Evolutionary conservation across 169 alveolate genomes (phyloP).

Genomic region (Plasmodium chabaudi): DNA sequence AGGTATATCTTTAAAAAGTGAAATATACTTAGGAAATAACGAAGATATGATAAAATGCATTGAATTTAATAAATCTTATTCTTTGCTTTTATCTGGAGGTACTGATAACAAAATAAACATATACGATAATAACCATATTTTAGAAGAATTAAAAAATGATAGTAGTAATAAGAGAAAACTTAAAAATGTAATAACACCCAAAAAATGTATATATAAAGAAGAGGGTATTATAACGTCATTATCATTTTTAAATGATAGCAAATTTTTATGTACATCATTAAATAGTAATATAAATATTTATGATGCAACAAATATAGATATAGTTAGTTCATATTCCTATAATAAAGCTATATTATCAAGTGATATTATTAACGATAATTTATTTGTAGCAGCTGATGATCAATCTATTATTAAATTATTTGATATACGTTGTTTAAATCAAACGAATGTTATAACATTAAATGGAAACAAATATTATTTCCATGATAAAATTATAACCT

Average conservation of each 20-base stretch:
- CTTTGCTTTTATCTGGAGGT: slow-evolving; percentile 51
- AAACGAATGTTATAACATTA: slow-evolving; percentile 31
- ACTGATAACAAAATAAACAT: slow-evolving; percentile 72
- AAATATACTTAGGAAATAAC: slow-evolving; percentile 57
- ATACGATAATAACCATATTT: slow-evolving; percentile 57
- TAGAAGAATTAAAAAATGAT: slow-evolving; percentile 15
- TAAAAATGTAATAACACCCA: slow-evolving; percentile 44
- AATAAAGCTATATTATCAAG: slow-evolving; percentile 54
- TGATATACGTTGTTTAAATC: slow-evolving; percentile 54
- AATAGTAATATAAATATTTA: slow-evolving; percentile 55
- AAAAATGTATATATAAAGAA: slow-evolving; percentile 66
- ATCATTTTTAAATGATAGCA: slow-evolving; percentile 36
- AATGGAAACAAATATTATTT: slow-evolving; percentile 59
- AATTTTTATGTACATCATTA: slow-evolving; percentile 54
- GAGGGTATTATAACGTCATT: slow-evolving; percentile 27
- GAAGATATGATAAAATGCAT: slow-evolving; percentile 53
- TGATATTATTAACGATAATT: slow-evolving; percentile 25
- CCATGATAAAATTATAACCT: slow-evolving; percentile 70
- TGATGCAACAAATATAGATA: slow-evolving; percentile 24
- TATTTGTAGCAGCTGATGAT: slow-evolving; percentile 63
- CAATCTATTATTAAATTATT: slow-evolving; percentile 64
- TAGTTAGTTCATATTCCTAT: slow-evolving; percentile 33
- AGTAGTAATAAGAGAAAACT: slow-evolving; percentile 40
- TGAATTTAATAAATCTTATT: slow-evolving; percentile 23
- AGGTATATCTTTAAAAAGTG: slow-evolving; percentile 15